phyloP scores from a whole-genome alignment of 306 rosid species.

The Pyrus betulifolia region DNA sequence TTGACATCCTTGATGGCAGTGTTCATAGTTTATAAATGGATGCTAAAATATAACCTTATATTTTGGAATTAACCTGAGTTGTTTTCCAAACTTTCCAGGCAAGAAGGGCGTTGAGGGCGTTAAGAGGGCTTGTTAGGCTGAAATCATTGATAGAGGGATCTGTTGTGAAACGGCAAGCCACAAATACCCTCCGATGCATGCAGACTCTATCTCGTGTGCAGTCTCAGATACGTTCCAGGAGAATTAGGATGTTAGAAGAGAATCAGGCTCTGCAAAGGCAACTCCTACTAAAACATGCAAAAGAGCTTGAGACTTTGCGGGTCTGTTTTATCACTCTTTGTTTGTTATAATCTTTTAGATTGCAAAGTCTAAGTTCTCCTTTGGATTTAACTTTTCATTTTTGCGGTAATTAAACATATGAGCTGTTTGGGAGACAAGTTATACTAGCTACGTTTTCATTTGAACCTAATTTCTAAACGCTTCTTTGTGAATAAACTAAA shows the following conservation, averaged over 20 bases:
- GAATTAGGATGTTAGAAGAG: constrained; percentile 88
- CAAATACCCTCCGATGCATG: constrained; percentile 82
- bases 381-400: not conserved
- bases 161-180: constrained; percentile 83
- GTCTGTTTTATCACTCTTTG: constrained; percentile 36
- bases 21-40: not conserved
- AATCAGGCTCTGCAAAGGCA: constrained; percentile 93
- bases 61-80: not conserved
- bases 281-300: constrained; percentile 85
- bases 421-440: not conserved
- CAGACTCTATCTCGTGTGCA: constrained; percentile 95
- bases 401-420: not conserved
- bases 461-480: not conserved
- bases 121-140: constrained; percentile 89
- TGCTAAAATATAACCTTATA: not conserved
- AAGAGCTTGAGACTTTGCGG: constrained; percentile 78
- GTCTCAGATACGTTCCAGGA: constrained; percentile 80
- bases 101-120: constrained; percentile 82
- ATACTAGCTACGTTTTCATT: not conserved
- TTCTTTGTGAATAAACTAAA: not conserved
- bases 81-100: constrained; percentile 44
- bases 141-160: constrained; percentile 79
- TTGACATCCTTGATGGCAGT: not conserved
- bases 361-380: not conserved
- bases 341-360: not conserved